A percentile compares a stretch with the other conserved stretches of the same genome.
Conservation (phyloP, 768 basidiomycete species). For the Clitopilus hobsonii region DNA sequence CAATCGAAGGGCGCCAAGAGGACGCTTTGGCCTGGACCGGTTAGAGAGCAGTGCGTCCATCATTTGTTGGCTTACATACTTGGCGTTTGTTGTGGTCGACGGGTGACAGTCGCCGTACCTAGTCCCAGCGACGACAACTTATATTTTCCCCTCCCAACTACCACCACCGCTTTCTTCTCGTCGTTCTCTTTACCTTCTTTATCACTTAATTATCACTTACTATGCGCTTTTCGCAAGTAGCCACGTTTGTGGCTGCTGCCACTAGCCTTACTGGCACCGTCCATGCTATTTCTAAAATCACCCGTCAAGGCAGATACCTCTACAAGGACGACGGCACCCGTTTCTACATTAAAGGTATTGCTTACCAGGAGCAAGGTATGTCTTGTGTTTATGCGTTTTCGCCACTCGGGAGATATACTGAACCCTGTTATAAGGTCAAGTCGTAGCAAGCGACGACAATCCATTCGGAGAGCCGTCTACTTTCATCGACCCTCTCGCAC, state of each 20-base stretch:
- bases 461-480: slow-evolving; percentile 68
- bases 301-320: slow-evolving; percentile 74
- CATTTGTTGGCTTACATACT: slow-evolving; percentile 1
- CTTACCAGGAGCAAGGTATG: slow-evolving; percentile 79
- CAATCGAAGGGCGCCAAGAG: too few relatives aligned
- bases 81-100: neutral
- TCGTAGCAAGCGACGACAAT: slow-evolving; percentile 46
- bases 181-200: slow-evolving; percentile 3
- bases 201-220: slow-evolving; percentile 17
- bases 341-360: slow-evolving; percentile 87
- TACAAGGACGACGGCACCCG: slow-evolving; percentile 70
- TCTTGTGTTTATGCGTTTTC: neutral
- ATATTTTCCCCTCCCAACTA: neutral
- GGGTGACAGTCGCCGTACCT: neutral
- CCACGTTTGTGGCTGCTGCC: slow-evolving; percentile 31
- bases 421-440: slow-evolving; percentile 25
- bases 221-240: slow-evolving; percentile 17
- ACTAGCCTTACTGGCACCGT: slow-evolving; percentile 42
- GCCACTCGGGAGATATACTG: slow-evolving; percentile 3
- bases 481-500: slow-evolving; percentile 77
- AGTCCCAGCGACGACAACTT: neutral
- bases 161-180: slow-evolving; percentile 6
- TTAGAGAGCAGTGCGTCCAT: neutral
- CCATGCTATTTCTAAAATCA: slow-evolving; percentile 65
- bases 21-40: too few relatives aligned